A percentile compares a stretch with the other conserved stretches of the same genome.
Conservation (phyloP, 768 basidiomycete species). For the Paxillus involutus region DNA sequence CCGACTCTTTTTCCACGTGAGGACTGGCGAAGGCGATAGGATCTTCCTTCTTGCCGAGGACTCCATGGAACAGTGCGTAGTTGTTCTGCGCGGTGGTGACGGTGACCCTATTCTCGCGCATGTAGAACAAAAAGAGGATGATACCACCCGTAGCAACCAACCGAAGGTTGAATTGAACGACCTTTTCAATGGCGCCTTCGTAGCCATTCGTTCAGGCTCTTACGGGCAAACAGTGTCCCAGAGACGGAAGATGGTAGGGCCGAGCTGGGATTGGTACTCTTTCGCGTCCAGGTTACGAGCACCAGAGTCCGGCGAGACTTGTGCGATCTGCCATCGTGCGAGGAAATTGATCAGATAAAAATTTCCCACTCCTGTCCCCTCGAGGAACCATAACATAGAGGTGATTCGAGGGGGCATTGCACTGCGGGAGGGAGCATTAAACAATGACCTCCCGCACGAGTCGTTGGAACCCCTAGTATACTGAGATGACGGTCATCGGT, state of each 20-base stretch:
- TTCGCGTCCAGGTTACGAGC: constrained; percentile 28
- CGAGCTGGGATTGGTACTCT: constrained; percentile 14
- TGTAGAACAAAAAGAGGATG: constrained; percentile 34
- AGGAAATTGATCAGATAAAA: constrained; percentile 13
- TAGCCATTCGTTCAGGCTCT: constrained; percentile 5
- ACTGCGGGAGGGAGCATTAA: background rate
- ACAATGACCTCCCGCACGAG: background rate
- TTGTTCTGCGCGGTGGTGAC: constrained; percentile 24
- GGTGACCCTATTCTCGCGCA: constrained; percentile 31
- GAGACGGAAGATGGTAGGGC: constrained; percentile 1
- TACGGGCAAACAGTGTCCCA: constrained; percentile 24
- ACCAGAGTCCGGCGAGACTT: constrained; percentile 2
- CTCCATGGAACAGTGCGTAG: constrained; percentile 27
- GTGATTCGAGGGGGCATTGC: background rate
- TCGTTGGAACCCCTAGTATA: background rate
- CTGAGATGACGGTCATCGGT: background rate
- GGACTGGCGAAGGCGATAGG: too few species aligned
- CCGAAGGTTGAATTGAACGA: constrained; percentile 21
- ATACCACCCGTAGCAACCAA: constrained; percentile 25
- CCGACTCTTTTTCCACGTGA: constrained; percentile 20
- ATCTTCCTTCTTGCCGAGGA: constrained; percentile 20
- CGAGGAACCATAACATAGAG: constrained; percentile 32
- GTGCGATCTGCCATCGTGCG: background rate
- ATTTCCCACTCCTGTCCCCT: too few species aligned
- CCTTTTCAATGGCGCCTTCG: constrained; percentile 10